A percentile compares a stretch with the other conserved stretches of the same genome.
Evolutionary conservation across 2,329 filamentous ascomycete genomes (phyloP).

Genomic region (Teratosphaeria epicoccoides): DNA sequence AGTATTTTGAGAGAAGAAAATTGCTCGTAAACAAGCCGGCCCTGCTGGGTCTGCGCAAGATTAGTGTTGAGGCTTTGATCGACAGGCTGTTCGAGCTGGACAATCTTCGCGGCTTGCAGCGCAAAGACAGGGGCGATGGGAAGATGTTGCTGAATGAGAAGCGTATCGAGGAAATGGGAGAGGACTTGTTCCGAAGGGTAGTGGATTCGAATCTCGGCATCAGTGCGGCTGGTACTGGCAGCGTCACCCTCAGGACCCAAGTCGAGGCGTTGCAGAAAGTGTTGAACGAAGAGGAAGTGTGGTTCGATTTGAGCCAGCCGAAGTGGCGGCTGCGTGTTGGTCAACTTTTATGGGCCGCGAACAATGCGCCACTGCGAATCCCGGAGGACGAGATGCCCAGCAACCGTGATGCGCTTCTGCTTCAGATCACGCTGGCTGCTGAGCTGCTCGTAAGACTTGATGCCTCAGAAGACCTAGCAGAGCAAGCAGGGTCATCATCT

Average conservation of each 20-base stretch:
- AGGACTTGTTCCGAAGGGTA: conserved; percentile 17
- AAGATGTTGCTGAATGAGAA: conserved; percentile 9
- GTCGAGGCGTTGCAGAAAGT: conserved; percentile 35
- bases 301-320: conserved; percentile 38
- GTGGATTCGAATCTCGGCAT: conserved; percentile 13
- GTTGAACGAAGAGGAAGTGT: conserved; percentile 33
- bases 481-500: conserved; percentile 2
- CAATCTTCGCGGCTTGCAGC: conserved; percentile 4
- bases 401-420: conserved; percentile 43
- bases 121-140: not conserved
- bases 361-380: not conserved
- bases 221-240: conserved; percentile 7
- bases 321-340: conserved; percentile 38
- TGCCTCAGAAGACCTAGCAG: conserved; percentile 1
- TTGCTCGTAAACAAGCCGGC: conserved; percentile 14
- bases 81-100: conserved; percentile 16
- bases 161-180: conserved; percentile 16
- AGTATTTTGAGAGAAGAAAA: conserved; percentile 10
- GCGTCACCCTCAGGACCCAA: conserved; percentile 30
- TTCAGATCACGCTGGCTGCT: conserved; percentile 45
- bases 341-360: conserved; percentile 34
- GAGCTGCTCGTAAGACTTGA: conserved; percentile 46
- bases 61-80: conserved; percentile 12
- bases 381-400: conserved; percentile 20
- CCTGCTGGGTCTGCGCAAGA: conserved; percentile 15